phyloP scores from a whole-genome alignment of 176 grass and related monocot species.

The Melocanna baccifera region DNA sequence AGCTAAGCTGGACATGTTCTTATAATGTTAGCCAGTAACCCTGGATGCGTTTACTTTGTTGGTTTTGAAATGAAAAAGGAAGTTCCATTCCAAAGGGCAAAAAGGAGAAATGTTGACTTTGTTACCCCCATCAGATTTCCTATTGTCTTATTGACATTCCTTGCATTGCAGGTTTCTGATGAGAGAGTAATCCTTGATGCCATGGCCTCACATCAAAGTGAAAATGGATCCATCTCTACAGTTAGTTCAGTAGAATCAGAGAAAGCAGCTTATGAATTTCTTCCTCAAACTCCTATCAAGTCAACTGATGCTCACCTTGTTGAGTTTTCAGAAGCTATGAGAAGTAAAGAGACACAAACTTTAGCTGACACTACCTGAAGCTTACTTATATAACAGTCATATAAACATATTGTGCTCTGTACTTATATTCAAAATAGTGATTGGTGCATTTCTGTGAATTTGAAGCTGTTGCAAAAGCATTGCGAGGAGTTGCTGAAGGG shows the following conservation, averaged over 20 bases:
- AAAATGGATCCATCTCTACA: constrained; percentile 49
- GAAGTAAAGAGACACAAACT: constrained; percentile 59
- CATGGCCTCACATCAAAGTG: constrained; percentile 38
- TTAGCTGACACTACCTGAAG: background rate
- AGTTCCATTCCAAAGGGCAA: background rate
- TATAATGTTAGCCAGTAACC: background rate
- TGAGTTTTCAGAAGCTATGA: constrained; percentile 95
- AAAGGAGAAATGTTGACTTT: background rate
- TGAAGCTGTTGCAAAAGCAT: constrained; percentile 95
- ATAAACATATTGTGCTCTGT: background rate
- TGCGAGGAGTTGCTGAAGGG: constrained; percentile 80
- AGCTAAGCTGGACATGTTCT: background rate
- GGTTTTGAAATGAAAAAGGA: background rate
- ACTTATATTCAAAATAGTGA: constrained; percentile 24
- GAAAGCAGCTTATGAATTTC: constrained; percentile 62
- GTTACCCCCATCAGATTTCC: background rate
- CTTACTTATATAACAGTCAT: constrained; percentile 11
- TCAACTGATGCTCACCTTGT: constrained; percentile 89
- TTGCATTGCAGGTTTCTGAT: constrained; percentile 53
- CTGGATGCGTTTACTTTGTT: background rate
- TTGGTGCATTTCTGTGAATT: constrained; percentile 15
- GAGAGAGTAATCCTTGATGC: constrained; percentile 39
- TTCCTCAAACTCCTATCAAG: constrained; percentile 78
- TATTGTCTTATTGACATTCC: constrained; percentile 9
- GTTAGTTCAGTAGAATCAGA: constrained; percentile 55